phyloP scores from a whole-genome alignment of 176 grass and related monocot species.

The Carex cristatella region DNA sequence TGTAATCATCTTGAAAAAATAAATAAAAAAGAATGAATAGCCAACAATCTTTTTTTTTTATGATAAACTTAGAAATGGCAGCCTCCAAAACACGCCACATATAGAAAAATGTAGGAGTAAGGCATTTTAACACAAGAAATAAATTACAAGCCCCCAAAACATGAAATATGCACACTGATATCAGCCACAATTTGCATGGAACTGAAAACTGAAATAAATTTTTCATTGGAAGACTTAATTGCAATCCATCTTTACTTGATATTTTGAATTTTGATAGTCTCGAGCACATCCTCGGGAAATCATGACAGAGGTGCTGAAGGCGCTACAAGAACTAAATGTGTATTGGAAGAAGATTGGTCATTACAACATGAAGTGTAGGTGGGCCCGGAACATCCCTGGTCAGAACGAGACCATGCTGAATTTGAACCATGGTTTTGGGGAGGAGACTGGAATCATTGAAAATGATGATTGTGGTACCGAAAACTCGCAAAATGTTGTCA shows the following conservation, averaged over 20 bases:
- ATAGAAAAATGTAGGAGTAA: background rate
- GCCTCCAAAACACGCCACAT: background rate
- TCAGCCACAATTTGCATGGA: background rate
- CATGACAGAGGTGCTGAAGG: slow-evolving; percentile 74
- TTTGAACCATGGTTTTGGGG: slow-evolving; percentile 39
- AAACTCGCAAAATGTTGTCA: slow-evolving; percentile 40
- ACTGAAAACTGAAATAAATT: background rate
- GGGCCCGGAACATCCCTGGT: slow-evolving; percentile 41
- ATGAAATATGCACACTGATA: background rate
- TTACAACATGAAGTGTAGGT: slow-evolving; percentile 92
- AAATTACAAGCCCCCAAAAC: background rate
- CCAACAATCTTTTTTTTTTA: background rate
- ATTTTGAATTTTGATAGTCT: slow-evolving; percentile 38
- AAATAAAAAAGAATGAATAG: background rate
- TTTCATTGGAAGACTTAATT: background rate
- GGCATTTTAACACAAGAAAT: background rate
- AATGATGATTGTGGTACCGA: slow-evolving; percentile 28
- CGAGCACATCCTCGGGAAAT: slow-evolving; percentile 72
- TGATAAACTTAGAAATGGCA: background rate
- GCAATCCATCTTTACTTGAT: background rate
- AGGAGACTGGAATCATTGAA: slow-evolving; percentile 58
- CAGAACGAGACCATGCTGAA: slow-evolving; percentile 49
- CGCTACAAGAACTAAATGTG: slow-evolving; percentile 68
- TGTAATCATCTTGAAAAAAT: background rate
- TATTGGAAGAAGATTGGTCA: slow-evolving; percentile 90